phyloP scores from a whole-genome alignment of 352 stramenopile genomes.

The Phytophthora pinifolia region DNA sequence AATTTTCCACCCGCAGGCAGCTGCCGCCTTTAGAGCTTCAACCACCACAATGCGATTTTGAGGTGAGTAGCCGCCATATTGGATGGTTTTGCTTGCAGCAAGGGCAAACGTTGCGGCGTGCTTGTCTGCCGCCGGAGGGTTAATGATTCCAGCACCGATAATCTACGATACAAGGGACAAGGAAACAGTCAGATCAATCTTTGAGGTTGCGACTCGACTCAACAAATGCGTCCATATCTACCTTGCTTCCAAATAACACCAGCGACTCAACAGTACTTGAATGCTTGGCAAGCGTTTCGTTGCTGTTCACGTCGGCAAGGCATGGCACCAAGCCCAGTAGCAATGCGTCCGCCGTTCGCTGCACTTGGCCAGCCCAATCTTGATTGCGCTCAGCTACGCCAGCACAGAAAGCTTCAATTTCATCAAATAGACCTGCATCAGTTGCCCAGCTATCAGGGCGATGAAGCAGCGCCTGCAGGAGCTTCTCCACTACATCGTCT shows the following conservation, averaged over 20 bases:
- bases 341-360: conserved; percentile 16
- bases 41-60: conserved; percentile 23
- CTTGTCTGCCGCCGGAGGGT: conserved; percentile 16
- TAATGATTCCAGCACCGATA: conserved; percentile 24
- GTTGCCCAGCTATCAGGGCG: conserved; percentile 11
- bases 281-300: conserved; percentile 19
- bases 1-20: conserved; percentile 52
- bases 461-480: conserved; percentile 25
- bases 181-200: conserved; percentile 5
- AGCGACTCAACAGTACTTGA: conserved; percentile 18
- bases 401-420: conserved; percentile 34
- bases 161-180: conserved; percentile 11
- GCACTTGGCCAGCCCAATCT: conserved; percentile 26
- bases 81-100: conserved; percentile 23
- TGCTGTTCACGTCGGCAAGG: conserved; percentile 18
- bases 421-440: conserved; percentile 14
- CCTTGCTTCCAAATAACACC: conserved; percentile 34
- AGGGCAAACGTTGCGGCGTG: conserved; percentile 25
- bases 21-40: conserved; percentile 43
- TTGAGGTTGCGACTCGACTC: background rate
- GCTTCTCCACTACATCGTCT: conserved; percentile 20
- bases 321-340: conserved; percentile 19
- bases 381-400: conserved; percentile 15
- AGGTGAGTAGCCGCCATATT: conserved; percentile 26
- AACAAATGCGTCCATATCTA: conserved; percentile 13